These are phyloP conservation scores for Trichoderma lentiforme DNA, from an alignment of 2,329 filamentous ascomycete genomes.

Conservation along the genomic window DNA sequence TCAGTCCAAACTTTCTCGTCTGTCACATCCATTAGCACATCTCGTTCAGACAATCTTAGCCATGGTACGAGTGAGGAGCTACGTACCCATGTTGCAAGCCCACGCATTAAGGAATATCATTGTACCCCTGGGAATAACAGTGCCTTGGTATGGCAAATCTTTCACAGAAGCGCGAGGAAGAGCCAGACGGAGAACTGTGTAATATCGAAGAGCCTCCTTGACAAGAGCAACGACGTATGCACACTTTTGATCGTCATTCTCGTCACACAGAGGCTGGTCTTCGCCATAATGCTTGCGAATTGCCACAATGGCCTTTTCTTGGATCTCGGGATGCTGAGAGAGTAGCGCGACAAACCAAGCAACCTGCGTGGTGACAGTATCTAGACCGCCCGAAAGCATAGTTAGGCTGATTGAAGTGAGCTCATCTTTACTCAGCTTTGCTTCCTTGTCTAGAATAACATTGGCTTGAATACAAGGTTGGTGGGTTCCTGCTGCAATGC, in stretches of 20 bases:
- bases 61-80: slow-evolving; percentile 45
- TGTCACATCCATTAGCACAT: background rate
- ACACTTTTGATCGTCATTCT: slow-evolving; percentile 61
- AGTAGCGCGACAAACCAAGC: slow-evolving; percentile 62
- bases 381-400: slow-evolving; percentile 65
- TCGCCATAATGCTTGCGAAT: background rate
- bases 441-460: slow-evolving; percentile 53
- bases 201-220: slow-evolving; percentile 59
- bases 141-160: slow-evolving; percentile 56
- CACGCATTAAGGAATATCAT: slow-evolving; percentile 65
- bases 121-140: slow-evolving; percentile 58
- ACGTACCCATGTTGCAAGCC: slow-evolving; percentile 65
- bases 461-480: background rate
- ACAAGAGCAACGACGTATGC: slow-evolving; percentile 62
- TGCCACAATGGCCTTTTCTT: background rate
- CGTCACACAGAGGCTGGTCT: slow-evolving; percentile 19
- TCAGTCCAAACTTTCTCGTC: background rate
- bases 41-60: background rate
- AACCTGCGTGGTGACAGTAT: slow-evolving; percentile 63
- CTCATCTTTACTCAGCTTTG: slow-evolving; percentile 59
- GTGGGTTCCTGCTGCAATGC: background rate
- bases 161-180: slow-evolving; percentile 60
- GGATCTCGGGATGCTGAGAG: background rate
- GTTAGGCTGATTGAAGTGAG: slow-evolving; percentile 64
- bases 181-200: slow-evolving; percentile 59